Conservation (phyloP, 176 grass and related monocot species). For the Carex scoparia region DNA sequence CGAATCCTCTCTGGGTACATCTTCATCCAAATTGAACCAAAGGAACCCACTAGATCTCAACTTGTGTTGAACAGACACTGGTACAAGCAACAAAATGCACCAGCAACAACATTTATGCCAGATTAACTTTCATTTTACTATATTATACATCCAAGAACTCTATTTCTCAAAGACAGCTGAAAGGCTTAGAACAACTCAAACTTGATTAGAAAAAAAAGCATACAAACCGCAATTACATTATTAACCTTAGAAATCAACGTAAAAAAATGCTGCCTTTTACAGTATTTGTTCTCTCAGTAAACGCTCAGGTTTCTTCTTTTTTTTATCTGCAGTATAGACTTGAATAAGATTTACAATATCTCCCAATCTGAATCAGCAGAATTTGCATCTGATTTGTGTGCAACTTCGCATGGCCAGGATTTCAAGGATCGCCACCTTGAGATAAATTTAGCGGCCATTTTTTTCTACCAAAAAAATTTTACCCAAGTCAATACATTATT, state of each 20-base stretch:
- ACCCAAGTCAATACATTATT: background rate
- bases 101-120: background rate
- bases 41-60: background rate
- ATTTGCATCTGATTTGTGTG: background rate
- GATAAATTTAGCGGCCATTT: constrained; percentile 4
- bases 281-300: background rate
- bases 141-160: background rate
- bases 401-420: background rate
- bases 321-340: background rate
- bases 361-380: constrained; percentile 30
- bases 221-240: background rate
- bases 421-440: constrained; percentile 11
- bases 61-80: background rate
- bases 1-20: too few species aligned
- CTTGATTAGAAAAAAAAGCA: background rate
- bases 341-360: constrained; percentile 15
- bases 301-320: background rate
- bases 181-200: background rate
- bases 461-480: constrained; percentile 3
- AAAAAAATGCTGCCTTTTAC: background rate
- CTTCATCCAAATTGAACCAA: background rate
- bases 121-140: background rate
- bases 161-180: background rate
- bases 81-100: background rate
- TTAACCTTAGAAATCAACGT: background rate